Percentiles rank a stretch among this genome's conserved stretches.
phyloP scores from a whole-genome alignment of 2,329 filamentous ascomycete species.

The Xylariaceae sp. region DNA sequence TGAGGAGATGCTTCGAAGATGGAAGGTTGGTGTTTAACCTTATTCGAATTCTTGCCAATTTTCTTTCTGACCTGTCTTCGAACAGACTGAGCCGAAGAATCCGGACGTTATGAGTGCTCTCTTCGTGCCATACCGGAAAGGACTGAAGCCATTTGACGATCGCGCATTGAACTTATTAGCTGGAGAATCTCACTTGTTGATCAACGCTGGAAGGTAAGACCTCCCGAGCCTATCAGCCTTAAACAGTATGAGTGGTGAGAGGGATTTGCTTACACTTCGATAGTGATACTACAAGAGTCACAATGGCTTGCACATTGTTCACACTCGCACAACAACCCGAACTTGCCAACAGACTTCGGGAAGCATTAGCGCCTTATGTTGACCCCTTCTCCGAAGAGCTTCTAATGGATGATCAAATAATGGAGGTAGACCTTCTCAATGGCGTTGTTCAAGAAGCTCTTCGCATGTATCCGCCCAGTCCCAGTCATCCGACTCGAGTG shows the following conservation, averaged over 20 bases:
- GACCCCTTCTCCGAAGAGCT: neutral
- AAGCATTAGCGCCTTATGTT: constrained; percentile 3
- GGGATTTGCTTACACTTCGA: neutral
- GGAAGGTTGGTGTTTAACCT: constrained; percentile 5
- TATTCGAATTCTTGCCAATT: neutral
- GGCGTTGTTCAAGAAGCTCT: constrained; percentile 32
- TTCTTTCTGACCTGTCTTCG: neutral
- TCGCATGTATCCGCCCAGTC: constrained; percentile 29
- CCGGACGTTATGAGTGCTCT: constrained; percentile 9
- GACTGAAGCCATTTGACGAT: neutral
- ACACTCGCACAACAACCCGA: constrained; percentile 11
- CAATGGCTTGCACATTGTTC: constrained; percentile 6
- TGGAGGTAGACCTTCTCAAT: constrained; percentile 18
- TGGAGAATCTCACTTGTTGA: constrained; percentile 11
- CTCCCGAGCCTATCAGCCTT: neutral
- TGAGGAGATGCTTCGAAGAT: constrained; percentile 3
- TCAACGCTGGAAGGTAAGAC: constrained; percentile 12
- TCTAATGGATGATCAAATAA: neutral
- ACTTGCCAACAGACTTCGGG: constrained; percentile 5
- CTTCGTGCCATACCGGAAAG: neutral
- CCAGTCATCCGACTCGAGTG: constrained; percentile 11
- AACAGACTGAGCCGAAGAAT: neutral
- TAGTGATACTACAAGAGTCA: constrained; percentile 9
- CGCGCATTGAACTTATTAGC: constrained; percentile 5
- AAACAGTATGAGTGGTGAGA: neutral